These are phyloP conservation scores for Colletotrichum endophyticum DNA, from an alignment of 2,329 filamentous ascomycete genomes.

Conservation along the genomic window DNA sequence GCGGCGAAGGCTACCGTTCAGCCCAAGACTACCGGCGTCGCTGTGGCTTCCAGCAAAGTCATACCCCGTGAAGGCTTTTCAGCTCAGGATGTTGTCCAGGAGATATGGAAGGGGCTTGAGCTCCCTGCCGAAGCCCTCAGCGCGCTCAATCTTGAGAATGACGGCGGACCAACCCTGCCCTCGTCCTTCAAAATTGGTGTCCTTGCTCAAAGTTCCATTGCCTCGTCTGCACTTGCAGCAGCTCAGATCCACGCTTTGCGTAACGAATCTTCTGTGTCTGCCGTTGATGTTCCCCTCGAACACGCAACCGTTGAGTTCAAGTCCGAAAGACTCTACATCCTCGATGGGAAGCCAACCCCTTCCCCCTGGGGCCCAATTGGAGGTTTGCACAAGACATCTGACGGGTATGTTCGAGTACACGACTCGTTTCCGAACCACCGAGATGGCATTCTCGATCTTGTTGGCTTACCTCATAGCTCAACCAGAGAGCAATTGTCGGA, in stretches of 20 bases:
- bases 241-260: slow-evolving; percentile 46
- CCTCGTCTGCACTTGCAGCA: slow-evolving; percentile 53
- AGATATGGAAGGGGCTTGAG: background rate
- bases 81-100: background rate
- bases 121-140: background rate
- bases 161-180: slow-evolving; percentile 23
- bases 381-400: slow-evolving; percentile 53
- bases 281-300: slow-evolving; percentile 45
- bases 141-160: background rate
- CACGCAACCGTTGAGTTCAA: slow-evolving; percentile 58
- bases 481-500: slow-evolving; percentile 41
- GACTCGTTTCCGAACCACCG: slow-evolving; percentile 58
- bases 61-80: background rate
- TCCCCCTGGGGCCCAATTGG: slow-evolving; percentile 49
- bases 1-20: background rate
- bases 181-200: slow-evolving; percentile 61
- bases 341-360: slow-evolving; percentile 40
- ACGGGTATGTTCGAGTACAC: slow-evolving; percentile 61
- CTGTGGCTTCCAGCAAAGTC: background rate
- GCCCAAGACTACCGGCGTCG: background rate
- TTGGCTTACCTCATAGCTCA: slow-evolving; percentile 40
- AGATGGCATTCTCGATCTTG: slow-evolving; percentile 43
- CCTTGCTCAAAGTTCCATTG: slow-evolving; percentile 58
- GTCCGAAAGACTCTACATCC: slow-evolving; percentile 53
- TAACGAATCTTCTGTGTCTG: slow-evolving; percentile 32